Base-by-base conservation (phyloP, 2,329 filamentous ascomycete species). In the Apiospora malaysiana region DNA sequence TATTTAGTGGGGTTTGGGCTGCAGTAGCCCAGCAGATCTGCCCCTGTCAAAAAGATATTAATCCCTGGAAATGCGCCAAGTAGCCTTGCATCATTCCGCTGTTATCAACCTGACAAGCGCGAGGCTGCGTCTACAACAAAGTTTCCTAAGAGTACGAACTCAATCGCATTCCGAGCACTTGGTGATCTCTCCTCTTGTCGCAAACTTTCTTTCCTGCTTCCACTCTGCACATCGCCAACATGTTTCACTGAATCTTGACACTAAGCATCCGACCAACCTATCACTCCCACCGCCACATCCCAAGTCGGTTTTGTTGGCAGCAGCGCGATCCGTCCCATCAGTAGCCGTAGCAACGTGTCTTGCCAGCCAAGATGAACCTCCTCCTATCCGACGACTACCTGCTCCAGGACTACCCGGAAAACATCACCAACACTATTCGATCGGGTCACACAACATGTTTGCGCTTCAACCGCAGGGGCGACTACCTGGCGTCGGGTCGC, bases 391-490 rank as follows among this genome's bases (percentile, higher is more conserved):
- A 90, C 80, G 88, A 90, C 74, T 90, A 88, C 78, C 86, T 91
- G 46, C 85, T 90, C 21, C 90, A 91, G 82, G 95, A 98, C 83
- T 97, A 96, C 80, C 95, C 95, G 69, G 95, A 98, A 79, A 91
- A 93, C 73, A 92, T 97, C 75, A 95, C 93, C 45, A 94, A 94
- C 79, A 95, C 93, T 71, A 92, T 99, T 74, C 93, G 95, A 68
- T 90, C 87, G 56, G 89, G 89, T 37, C 89, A 92, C 82, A 88
- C 89, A 71, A 90, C 88, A 75, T 90, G 88, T 78, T 83, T 91
- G 73, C 94, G 95, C 75, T 99, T 99, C 87, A 98, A 95, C 79
- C 93, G 94, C 79, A 93, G 92, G 79, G 96, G 96, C 81, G 95
- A 99, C 82, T 95, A 96, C 77, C 91, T 99, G 74, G 96, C 96